Percentiles rank a stretch among this genome's conserved stretches.
These are phyloP conservation scores for Kwoniella shandongensis DNA, from an alignment of 768 basidiomycete genomes.

Conservation along the genomic window DNA sequence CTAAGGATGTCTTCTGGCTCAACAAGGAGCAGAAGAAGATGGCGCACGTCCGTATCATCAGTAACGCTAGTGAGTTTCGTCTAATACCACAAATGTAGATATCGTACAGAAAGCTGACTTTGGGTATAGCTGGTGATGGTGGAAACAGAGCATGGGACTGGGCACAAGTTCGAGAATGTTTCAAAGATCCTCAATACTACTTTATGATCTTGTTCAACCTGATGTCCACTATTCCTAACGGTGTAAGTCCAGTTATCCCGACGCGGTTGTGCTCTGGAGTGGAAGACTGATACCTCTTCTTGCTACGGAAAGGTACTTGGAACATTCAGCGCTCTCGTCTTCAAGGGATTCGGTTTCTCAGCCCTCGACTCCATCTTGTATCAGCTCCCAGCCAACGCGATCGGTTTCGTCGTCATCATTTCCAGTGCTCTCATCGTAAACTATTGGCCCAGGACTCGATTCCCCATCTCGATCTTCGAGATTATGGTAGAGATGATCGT, in stretches of 20 bases:
- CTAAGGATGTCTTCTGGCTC: constrained; percentile 39
- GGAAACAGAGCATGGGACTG: constrained; percentile 27
- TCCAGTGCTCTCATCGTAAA: constrained; percentile 12
- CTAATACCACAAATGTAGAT: too few species aligned
- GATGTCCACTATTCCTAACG: constrained; percentile 34
- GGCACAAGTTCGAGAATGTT: constrained; percentile 32
- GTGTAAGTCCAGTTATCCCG: constrained; percentile 19
- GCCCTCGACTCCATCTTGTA: constrained; percentile 25
- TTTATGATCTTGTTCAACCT: constrained; percentile 25
- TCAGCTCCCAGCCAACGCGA: constrained; percentile 14
- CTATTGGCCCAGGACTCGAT: constrained; percentile 10
- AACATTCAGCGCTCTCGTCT: too few species aligned
- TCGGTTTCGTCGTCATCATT: constrained; percentile 26
- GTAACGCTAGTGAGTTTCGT: constrained; percentile 22
- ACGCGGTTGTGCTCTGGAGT: too few species aligned
- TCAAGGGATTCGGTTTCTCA: constrained; percentile 32
- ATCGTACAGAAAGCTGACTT: too few species aligned
- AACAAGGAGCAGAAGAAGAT: constrained; percentile 29
- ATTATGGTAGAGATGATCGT: constrained; percentile 18
- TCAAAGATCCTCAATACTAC: constrained; percentile 25
- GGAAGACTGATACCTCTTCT: too few species aligned
- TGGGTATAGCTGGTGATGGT: constrained; percentile 19
- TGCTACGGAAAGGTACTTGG: too few species aligned
- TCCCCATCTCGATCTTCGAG: constrained; percentile 18
- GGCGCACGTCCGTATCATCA: constrained; percentile 27